Conservation (phyloP, 805 yeast species). For the Saccharomyces mikatae region DNA sequence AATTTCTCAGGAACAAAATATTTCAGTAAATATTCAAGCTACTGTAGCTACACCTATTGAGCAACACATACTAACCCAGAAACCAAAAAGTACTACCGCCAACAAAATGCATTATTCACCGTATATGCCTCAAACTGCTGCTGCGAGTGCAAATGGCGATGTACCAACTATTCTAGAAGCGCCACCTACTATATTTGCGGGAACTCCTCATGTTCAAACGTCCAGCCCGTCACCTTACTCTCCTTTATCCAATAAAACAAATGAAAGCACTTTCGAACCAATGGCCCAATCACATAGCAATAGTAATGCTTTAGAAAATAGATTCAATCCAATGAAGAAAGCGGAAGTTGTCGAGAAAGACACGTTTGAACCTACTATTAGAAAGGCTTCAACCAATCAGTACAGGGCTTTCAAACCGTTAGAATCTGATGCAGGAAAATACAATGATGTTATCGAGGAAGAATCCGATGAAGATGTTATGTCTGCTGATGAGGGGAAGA, state of each 20-base stretch:
- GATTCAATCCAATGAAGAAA: constrained; percentile 20
- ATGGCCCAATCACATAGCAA: not conserved
- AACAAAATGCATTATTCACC: not conserved
- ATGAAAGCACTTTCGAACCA: not conserved
- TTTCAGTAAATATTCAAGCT: not conserved
- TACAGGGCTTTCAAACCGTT: constrained; percentile 15
- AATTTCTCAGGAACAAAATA: not conserved
- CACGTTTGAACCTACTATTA: constrained; percentile 26
- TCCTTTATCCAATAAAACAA: not conserved
- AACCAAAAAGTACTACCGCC: not conserved
- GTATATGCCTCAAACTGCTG: not conserved
- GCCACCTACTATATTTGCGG: not conserved
- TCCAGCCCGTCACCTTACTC: not conserved
- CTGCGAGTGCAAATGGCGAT: not conserved
- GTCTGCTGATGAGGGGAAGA: constrained; percentile 9
- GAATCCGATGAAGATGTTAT: constrained; percentile 36
- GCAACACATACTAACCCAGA: not conserved
- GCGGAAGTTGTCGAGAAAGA: constrained; percentile 15
- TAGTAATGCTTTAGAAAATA: not conserved
- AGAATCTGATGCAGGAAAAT: constrained; percentile 16
- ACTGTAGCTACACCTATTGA: not conserved
- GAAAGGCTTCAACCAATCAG: constrained; percentile 15
- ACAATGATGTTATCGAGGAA: constrained; percentile 39
- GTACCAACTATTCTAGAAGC: not conserved
- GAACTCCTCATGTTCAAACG: not conserved